These are phyloP conservation scores for Chalciporus piperatus DNA, from an alignment of 768 basidiomycete genomes.

Conservation along the genomic window DNA sequence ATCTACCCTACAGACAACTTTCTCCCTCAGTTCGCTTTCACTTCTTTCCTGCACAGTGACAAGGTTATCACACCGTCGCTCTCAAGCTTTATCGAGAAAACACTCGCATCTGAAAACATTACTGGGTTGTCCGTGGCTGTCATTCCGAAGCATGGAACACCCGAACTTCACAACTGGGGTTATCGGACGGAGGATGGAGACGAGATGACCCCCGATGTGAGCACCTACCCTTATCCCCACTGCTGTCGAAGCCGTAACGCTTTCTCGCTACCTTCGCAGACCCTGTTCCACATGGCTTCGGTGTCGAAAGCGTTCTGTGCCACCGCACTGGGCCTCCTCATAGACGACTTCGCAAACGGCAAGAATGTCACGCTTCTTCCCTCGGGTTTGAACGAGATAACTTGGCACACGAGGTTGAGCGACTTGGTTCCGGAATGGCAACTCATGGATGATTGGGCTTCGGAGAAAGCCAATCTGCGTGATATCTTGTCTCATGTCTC, in stretches of 20 bases:
- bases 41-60: neutral
- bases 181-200: conserved; percentile 35
- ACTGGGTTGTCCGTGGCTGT: conserved; percentile 32
- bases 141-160: conserved; percentile 20
- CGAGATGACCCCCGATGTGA: conserved; percentile 32
- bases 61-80: conserved; percentile 18
- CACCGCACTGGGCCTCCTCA: conserved; percentile 43
- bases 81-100: conserved; percentile 16
- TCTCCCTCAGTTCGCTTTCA: conserved; percentile 1
- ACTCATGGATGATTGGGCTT: conserved; percentile 42
- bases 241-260: neutral
- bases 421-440: no score
- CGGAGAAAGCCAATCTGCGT: conserved; percentile 30
- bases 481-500: conserved; percentile 33
- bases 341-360: conserved; percentile 38
- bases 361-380: conserved; percentile 37
- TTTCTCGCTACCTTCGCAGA: no score
- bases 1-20: neutral
- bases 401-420: conserved; percentile 37
- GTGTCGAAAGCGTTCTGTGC: no score
- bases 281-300: no score
- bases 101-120: conserved; percentile 21
- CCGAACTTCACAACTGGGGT: conserved; percentile 36
- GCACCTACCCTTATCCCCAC: conserved; percentile 4
- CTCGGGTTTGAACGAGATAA: conserved; percentile 26